Evolutionary conservation across 1,139 yeast species (phyloP), one percentile per base, ranked within the genome.

Genomic region (Candida tetrigidarum): DNA sequence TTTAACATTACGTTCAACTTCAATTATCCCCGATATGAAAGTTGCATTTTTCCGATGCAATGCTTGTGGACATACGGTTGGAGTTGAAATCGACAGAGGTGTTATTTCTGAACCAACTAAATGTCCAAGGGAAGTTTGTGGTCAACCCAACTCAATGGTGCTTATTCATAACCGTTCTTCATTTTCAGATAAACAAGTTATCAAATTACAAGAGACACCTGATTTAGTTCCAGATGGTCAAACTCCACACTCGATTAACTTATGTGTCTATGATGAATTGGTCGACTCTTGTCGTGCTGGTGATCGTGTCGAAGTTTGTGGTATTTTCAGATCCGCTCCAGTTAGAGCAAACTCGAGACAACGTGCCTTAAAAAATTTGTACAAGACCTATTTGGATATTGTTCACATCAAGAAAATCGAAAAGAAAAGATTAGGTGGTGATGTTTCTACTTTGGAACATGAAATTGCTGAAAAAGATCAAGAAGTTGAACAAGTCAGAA

Each of bases 201-300:
- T 93, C 51, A 89, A 90, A 59, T 71, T 93, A 39, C 99, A 93
- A 66, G 99, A 93, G 65, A 93, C 99, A 0, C 99, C 99, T 0
- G 99, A 93, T 64, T 76, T 84, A 52, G 96, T 93, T n/a, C 99
- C 99, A 2, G 99, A 90, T 68, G 99, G 99, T 16, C 99, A 93
- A 66, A 93, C 99, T 3, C 99, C 99, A 2, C 99, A 93, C 63
- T 86, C 97, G 10, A 90, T 93, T 45, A 90, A 96, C 10, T 73
- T 93, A 29, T 91, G 97, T 71, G 96, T 90, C 3, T 93, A 93
- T 60, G 99, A 95, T 64, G 99, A 95, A 62, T 74, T 93, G 51
- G 99, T 93, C 2, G 99, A 93, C 63, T 78, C 88, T 44, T 87
- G 96, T 61, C 81, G 96, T 58, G 98, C 99, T 12, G 99, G 99